Base-by-base conservation (phyloP, 2,329 filamentous ascomycete genomes). In the Raffaelea arxii region DNA sequence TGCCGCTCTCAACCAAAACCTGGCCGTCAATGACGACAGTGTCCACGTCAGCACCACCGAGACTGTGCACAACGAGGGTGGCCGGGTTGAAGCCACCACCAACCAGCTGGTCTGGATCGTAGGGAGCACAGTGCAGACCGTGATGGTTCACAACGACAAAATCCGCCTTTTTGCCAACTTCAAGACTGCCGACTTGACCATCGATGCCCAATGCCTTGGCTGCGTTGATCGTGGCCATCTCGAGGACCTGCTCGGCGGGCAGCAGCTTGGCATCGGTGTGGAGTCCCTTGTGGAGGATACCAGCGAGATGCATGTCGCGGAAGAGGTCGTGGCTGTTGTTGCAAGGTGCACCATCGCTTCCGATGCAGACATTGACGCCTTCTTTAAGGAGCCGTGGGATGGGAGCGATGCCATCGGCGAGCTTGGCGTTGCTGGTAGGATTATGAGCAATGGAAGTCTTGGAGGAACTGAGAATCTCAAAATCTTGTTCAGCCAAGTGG, bases 151-250 rank as follows among this genome's bases (percentile, higher is more conserved):
- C 68, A 2, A 72, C 58, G 12, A 66, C 62, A 4, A 72, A 51
- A 54, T 72, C 70, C 2, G 69, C 69, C 25, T 59, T 51, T 47
- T 66, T 68, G 1, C 68, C 67, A 19, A 58, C 61, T 4, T 61
- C 62, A 36, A 74, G 59, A 9, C 62, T 65, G 2, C 69, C 69
- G 18, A 70, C 55, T 36, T 61, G 46, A 21, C 60, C 51, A 25
- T 63, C 62, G 56, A 69, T 59, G 9, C 65, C 62, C 1, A 63
- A 58, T 0, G 66, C 67, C 44, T 59, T 57, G 2, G 67, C 69
- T 1, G 65, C 68, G n/a, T 65, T 62, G 47, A 69, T 61, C 0
- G 68, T 73, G 6, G 62, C 68, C 46, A 72, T 61, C 36, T 59
- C 25, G 2, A 59, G 25, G 1, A 44, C 22, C 2, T 45, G 19